Conservation (phyloP, 78 protist genomes). For the Dictyostelium capitatum region DNA sequence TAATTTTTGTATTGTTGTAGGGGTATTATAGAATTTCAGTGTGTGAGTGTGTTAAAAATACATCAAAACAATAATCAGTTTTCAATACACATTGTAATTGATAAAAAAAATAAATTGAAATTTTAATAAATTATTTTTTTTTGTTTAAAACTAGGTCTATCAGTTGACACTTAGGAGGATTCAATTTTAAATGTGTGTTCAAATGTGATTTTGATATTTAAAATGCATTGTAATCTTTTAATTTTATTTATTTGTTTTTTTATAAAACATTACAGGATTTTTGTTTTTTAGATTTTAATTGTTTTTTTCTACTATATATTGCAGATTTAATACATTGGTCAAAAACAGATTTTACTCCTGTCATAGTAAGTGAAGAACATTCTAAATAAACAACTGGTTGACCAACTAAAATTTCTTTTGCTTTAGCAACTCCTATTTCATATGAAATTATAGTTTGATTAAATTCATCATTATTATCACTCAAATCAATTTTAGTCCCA, state of each 20-base stretch:
- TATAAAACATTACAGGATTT: slow-evolving; percentile 34
- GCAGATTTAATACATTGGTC: slow-evolving; percentile 84
- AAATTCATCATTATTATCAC: slow-evolving; percentile 74
- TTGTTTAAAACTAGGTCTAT: too few species aligned
- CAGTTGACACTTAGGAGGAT: too few species aligned
- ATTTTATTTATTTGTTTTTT: slow-evolving; percentile 10
- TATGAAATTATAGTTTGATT: slow-evolving; percentile 34
- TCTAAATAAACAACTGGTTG: slow-evolving; percentile 85
- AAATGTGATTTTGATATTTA: too few species aligned
- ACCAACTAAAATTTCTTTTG: slow-evolving; percentile 75
- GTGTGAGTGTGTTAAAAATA: too few species aligned
- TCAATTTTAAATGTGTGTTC: too few species aligned
- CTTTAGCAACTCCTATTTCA: slow-evolving; percentile 40
- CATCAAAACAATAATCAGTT: too few species aligned
- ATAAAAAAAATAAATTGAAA: too few species aligned
- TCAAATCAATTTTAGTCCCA: slow-evolving; percentile 86
- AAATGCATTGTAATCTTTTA: too few species aligned
- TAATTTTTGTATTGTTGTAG: too few species aligned
- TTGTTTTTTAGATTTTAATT: slow-evolving; percentile 15
- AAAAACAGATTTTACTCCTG: slow-evolving; percentile 89
- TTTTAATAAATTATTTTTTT: too few species aligned
- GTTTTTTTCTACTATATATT: slow-evolving; percentile 15
- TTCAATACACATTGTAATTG: too few species aligned
- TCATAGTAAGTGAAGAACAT: slow-evolving; percentile 95
- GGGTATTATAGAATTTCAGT: too few species aligned